Percentiles rank a stretch among this genome's conserved stretches.
phyloP scores from a whole-genome alignment of 495 filamentous ascomycete genomes.

The Penicillium ochrochloron region DNA sequence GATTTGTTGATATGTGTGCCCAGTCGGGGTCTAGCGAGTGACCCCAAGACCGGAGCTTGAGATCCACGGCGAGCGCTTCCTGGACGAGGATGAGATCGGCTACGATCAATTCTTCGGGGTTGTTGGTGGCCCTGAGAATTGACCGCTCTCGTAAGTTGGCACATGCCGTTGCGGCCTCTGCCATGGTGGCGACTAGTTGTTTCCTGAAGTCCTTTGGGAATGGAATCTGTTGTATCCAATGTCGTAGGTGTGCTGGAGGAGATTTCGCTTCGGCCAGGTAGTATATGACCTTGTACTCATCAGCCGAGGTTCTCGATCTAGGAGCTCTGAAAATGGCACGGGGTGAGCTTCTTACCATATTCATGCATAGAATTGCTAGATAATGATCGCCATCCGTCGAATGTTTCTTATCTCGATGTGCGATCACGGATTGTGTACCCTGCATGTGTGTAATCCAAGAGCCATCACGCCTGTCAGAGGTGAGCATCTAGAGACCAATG shows the following conservation, averaged over 20 bases:
- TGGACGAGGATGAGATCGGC: background rate
- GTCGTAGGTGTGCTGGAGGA: background rate
- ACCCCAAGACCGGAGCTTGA: background rate
- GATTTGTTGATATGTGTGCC: background rate
- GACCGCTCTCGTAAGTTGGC: background rate
- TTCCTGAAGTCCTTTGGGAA: background rate
- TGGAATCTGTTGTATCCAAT: background rate
- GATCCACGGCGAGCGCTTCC: background rate
- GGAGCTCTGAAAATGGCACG: too few relatives aligned
- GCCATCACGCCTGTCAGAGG: conserved; percentile 19
- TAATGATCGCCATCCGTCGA: conserved; percentile 13
- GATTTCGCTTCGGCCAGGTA: background rate
- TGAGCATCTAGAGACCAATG: conserved; percentile 10
- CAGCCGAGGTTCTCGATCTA: background rate
- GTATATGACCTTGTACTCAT: background rate
- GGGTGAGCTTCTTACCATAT: conserved; percentile 9
- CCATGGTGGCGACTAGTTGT: background rate
- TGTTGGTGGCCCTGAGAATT: background rate
- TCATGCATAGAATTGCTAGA: conserved; percentile 17
- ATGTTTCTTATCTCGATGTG: conserved; percentile 8
- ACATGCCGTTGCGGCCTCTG: background rate
- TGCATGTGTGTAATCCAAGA: conserved; percentile 23
- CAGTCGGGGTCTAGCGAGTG: conserved; percentile 5
- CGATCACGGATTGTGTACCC: conserved; percentile 21
- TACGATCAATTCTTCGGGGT: background rate